Conservation (phyloP, 352 stramenopile species). For the Globisporangium perplexum region DNA sequence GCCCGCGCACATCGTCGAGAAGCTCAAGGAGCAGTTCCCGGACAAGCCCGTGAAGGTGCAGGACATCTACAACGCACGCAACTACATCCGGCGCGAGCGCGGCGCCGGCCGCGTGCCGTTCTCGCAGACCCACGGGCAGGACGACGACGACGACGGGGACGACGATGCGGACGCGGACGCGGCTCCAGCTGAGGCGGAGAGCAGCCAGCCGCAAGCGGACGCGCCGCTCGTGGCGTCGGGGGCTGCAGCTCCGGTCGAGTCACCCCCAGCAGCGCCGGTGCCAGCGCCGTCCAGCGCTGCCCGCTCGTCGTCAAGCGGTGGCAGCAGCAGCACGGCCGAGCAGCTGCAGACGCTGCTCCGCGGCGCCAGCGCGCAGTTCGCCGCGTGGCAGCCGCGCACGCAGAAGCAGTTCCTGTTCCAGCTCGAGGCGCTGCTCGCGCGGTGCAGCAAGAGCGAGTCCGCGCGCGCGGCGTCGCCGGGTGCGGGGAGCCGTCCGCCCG, state of each 20-base stretch:
- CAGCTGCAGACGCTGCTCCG: constrained; percentile 4
- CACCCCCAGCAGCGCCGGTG: too few species aligned
- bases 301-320: neutral
- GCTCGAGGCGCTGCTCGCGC: constrained; percentile 10
- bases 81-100: constrained; percentile 35
- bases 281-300: too few species aligned
- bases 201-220: neutral
- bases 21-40: constrained; percentile 29
- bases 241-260: neutral
- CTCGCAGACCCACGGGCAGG: neutral
- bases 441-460: constrained; percentile 3
- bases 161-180: neutral
- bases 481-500: neutral
- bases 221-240: too few species aligned
- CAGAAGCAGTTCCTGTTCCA: constrained; percentile 15
- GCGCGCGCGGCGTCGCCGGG: neutral
- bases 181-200: neutral
- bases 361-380: constrained; percentile 1
- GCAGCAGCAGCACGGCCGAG: neutral
- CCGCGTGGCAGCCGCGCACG: constrained; percentile 5
- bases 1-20: constrained; percentile 31
- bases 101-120: constrained; percentile 28
- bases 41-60: constrained; percentile 39
- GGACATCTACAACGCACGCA: constrained; percentile 50
- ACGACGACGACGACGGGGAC: neutral